A percentile compares a stretch with the other conserved stretches of the same genome.
phyloP scores from a whole-genome alignment of 1,284 basidiomycete genomes.

The Tetrapyrgos nigripes region DNA sequence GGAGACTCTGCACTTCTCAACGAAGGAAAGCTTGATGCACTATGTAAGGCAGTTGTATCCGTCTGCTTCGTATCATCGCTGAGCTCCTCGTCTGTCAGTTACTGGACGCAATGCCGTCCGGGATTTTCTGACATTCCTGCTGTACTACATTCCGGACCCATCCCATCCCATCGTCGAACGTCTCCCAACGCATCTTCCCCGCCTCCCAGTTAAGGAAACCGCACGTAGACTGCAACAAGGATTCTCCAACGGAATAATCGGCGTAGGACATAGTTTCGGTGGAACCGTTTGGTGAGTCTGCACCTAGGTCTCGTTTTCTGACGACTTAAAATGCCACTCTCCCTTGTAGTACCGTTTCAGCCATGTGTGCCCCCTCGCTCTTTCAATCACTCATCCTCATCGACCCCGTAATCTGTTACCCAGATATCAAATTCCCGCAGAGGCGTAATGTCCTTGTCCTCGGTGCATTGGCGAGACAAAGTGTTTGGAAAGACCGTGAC shows the following conservation, averaged over 20 bases:
- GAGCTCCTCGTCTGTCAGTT: constrained; percentile 45
- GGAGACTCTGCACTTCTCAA: constrained; percentile 80
- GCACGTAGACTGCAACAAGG: constrained; percentile 49
- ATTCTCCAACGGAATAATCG: too few species aligned
- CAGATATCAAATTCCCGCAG: constrained; percentile 15
- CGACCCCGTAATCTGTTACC: constrained; percentile 77
- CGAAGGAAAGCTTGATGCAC: constrained; percentile 52
- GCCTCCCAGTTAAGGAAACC: constrained; percentile 48
- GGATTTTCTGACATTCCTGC: constrained; percentile 75
- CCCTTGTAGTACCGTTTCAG: constrained; percentile 49
- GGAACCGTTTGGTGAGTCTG: constrained; percentile 69
- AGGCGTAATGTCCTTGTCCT: constrained; percentile 30
- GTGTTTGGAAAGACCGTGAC: constrained; percentile 68
- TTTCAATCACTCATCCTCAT: constrained; percentile 82
- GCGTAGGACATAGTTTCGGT: constrained; percentile 85
- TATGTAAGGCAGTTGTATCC: constrained; percentile 55
- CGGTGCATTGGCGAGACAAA: constrained; percentile 68
- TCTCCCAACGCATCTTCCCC: constrained; percentile 58
- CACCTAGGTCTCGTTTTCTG: not conserved
- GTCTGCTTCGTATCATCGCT: not conserved
- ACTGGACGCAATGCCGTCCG: constrained; percentile 75
- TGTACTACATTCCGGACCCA: constrained; percentile 59
- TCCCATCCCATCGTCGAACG: constrained; percentile 24
- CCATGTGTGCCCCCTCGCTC: constrained; percentile 66
- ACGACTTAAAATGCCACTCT: constrained; percentile 5